Percentiles rank a stretch among this genome's conserved stretches.
phyloP scores from a whole-genome alignment of 1,284 basidiomycete genomes.

The Ceratobasidium sp. region DNA sequence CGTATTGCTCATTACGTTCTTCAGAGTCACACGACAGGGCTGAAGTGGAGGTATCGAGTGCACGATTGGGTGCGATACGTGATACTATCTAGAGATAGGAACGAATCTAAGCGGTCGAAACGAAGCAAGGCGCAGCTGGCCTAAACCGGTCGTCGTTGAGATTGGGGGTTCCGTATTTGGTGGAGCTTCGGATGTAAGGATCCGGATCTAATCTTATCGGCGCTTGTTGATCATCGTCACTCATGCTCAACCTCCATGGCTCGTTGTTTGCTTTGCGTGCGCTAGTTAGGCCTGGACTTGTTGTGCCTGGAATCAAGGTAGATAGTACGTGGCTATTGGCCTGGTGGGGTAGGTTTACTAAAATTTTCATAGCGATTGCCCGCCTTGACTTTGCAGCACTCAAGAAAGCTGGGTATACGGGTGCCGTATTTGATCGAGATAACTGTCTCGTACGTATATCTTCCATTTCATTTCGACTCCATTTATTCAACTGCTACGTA shows the following conservation, averaged over 20 bases:
- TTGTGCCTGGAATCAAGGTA: conserved; percentile 79
- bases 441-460: conserved; percentile 86
- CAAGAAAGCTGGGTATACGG: conserved; percentile 82
- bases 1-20: conserved; percentile 14
- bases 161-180: neutral
- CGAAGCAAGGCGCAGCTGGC: conserved; percentile 7
- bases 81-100: conserved; percentile 4
- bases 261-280: conserved; percentile 81
- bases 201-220: conserved; percentile 16
- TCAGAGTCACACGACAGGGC: conserved; percentile 16
- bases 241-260: conserved; percentile 75
- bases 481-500: conserved; percentile 55
- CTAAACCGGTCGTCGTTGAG: neutral
- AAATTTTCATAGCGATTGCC: conserved; percentile 77
- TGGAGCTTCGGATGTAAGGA: neutral
- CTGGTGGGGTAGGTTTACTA: conserved; percentile 6
- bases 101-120: conserved; percentile 19
- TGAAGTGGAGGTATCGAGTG: neutral
- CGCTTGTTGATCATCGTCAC: neutral
- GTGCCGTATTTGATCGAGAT: conserved; percentile 96
- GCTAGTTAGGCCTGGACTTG: conserved; percentile 77
- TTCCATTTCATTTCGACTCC: neutral
- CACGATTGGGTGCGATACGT: conserved; percentile 19
- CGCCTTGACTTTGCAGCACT: conserved; percentile 88
- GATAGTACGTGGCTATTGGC: conserved; percentile 69